Evolutionary conservation across 192 early-diverging fungal species (phyloP).

Genomic region (Coemansia sp.): DNA sequence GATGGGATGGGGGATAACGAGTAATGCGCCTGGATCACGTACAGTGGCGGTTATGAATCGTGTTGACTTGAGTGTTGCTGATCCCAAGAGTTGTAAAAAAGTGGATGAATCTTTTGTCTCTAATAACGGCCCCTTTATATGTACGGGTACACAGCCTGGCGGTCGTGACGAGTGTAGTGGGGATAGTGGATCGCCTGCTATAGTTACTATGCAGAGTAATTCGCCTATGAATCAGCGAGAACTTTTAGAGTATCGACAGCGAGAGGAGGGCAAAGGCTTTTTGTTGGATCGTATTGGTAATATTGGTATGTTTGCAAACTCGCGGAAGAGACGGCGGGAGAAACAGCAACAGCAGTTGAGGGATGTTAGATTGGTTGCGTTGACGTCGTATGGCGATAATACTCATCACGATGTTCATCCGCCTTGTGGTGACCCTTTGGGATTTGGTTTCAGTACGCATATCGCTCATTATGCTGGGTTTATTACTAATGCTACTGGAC

Average conservation of each 20-base stretch:
- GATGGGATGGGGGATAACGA: constrained; percentile 57
- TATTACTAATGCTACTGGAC: constrained; percentile 35
- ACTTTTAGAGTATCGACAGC: neutral
- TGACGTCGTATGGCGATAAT: constrained; percentile 58
- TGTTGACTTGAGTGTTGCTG: constrained; percentile 31
- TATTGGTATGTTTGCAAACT: neutral
- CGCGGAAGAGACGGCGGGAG: neutral
- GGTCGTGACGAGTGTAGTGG: constrained; percentile 50
- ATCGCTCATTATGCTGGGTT: constrained; percentile 49
- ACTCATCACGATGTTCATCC: constrained; percentile 28
- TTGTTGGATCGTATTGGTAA: neutral
- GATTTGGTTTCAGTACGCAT: constrained; percentile 57
- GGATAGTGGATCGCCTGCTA: constrained; percentile 48
- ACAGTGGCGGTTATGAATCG: constrained; percentile 33
- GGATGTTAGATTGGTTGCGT: constrained; percentile 36
- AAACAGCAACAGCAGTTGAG: neutral
- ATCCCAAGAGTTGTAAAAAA: constrained; percentile 9
- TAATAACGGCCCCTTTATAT: constrained; percentile 46
- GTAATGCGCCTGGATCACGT: constrained; percentile 17
- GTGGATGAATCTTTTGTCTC: constrained; percentile 29
- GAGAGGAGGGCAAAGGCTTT: neutral
- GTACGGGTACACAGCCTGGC: constrained; percentile 32
- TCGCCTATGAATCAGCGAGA: neutral
- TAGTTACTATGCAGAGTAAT: constrained; percentile 17
- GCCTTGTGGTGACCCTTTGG: constrained; percentile 43